Evolutionary conservation across 1,284 basidiomycete species (phyloP), one percentile per base, ranked within the genome.

Genomic region (Sphaerobolus stellatus): DNA sequence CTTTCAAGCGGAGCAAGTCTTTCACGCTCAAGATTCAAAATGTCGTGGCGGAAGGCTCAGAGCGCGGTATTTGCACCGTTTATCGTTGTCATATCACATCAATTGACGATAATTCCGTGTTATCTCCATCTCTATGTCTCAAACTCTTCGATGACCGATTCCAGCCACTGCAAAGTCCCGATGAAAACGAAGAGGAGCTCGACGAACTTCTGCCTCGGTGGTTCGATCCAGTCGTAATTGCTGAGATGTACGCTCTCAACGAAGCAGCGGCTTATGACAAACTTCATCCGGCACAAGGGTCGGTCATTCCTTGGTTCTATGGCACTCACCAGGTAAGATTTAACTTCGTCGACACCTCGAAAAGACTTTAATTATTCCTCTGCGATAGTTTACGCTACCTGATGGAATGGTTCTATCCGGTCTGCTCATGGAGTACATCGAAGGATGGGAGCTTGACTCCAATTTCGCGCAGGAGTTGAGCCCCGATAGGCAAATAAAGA

Each of bases 271-370:
- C 59, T 11, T 65, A 66, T 46, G 47, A 63, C 28, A 63, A 65
- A 59, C 60, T 66, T 34, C 48, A 14, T 22, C 29, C 59, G 20
- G 59, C 51, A n/a, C 64, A 65, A 58, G 64, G 64, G 22, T 50
- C 63, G 9, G 24, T 64, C 5, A 43, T 66, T 56, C 65, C 64
- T 43, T 64, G 64, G 65, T 66, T 60, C 36, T 66, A 65, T 52
- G 65, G 65, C 38, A 49, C 40, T 25, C 63, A 66, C 48, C 50
- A 64, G 63, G 65, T 64, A 47, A 57, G 33, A 36, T 11, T 11
- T 18, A 18, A 11, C 13, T 18, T 18, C 11, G 18, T 11, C 33
- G 33, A 11, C 13, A 11, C 33, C 18, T 11, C 33, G 33, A 11
- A 11, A 36, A 36, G 33, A 36, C 33, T 36, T 36, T 36, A n/a